phyloP scores from a whole-genome alignment of 2,329 filamentous ascomycete genomes.

The Diplodia seriata region DNA sequence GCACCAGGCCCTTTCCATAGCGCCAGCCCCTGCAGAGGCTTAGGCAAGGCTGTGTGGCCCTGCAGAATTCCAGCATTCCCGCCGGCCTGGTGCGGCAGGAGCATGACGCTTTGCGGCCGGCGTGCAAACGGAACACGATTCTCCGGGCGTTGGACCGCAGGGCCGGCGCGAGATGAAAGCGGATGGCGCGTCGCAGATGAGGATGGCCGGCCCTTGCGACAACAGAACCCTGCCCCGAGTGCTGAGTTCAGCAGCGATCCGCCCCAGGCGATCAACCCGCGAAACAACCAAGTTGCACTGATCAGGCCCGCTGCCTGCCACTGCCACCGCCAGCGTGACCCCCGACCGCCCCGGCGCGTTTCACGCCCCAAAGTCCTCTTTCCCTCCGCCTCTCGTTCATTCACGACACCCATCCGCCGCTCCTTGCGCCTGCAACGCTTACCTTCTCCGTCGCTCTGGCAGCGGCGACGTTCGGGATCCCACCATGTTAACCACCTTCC shows the following conservation, averaged over 20 bases:
- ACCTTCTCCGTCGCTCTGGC: constrained; percentile 23
- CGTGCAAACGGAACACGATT: constrained; percentile 20
- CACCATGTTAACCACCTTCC: constrained; percentile 28
- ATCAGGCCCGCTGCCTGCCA: constrained; percentile 26
- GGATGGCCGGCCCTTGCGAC: constrained; percentile 28
- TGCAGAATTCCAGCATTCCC: constrained; percentile 15
- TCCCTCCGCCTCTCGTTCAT: background rate
- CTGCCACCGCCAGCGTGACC: constrained; percentile 17
- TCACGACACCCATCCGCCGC: background rate
- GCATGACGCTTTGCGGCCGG: background rate
- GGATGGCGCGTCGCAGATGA: constrained; percentile 16
- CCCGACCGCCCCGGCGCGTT: constrained; percentile 23
- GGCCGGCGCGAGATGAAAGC: constrained; percentile 12
- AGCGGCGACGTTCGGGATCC: constrained; percentile 15
- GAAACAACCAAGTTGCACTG: constrained; percentile 25
- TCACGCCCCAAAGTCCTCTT: constrained; percentile 1
- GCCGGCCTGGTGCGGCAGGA: background rate
- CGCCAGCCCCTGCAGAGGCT: constrained; percentile 6
- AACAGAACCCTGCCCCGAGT: constrained; percentile 20
- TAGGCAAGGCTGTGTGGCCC: background rate
- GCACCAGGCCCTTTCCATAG: background rate
- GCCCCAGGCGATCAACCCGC: constrained; percentile 28
- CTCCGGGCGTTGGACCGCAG: constrained; percentile 7
- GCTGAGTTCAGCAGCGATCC: constrained; percentile 29
- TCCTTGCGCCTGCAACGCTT: background rate